phyloP scores from a whole-genome alignment of 331 rosid genomes.

The Spiraea crenata region DNA sequence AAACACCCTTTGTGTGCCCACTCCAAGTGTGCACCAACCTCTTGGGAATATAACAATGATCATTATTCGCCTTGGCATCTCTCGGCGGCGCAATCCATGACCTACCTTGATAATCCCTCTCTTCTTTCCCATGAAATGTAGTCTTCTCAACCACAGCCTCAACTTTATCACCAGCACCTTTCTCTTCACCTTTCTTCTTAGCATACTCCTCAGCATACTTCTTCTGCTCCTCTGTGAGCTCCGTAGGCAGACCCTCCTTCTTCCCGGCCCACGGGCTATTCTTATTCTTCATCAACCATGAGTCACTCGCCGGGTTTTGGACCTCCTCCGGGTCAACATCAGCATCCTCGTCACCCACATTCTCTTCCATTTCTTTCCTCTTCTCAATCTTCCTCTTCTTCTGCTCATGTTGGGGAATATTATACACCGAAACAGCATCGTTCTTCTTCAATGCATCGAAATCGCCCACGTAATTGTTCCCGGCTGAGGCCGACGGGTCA shows the following conservation, averaged over 20 bases:
- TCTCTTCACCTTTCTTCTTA: constrained; percentile 95
- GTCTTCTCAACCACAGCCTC: constrained; percentile 77
- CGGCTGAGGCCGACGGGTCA: constrained; percentile 84
- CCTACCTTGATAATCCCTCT: constrained; percentile 94
- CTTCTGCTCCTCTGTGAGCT: constrained; percentile 89
- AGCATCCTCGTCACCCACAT: constrained; percentile 21
- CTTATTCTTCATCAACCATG: constrained; percentile 81
- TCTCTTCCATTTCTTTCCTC: constrained; percentile 37
- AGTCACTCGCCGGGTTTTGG: constrained; percentile 71
- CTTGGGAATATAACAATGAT: constrained; percentile 93
- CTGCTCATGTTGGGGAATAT: constrained; percentile 77
- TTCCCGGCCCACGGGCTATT: constrained; percentile 97
- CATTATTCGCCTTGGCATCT: constrained; percentile 86
- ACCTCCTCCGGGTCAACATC: constrained; percentile 34
- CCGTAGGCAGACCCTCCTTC: constrained; percentile 74
- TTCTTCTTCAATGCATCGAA: constrained; percentile 54
- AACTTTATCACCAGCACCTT: constrained; percentile 66
- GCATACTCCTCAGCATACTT: constrained; percentile 92
- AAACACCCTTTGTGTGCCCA: constrained; percentile 94
- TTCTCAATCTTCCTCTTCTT: constrained; percentile 66
- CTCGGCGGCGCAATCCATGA: constrained; percentile 96
- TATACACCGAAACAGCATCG: constrained; percentile 74
- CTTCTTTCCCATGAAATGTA: constrained; percentile 92
- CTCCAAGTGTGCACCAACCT: constrained; percentile 99
- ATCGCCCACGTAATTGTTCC: constrained; percentile 73